Evolutionary conservation across 495 filamentous ascomycete genomes (phyloP).

Genomic region (Penicillium manginii): DNA sequence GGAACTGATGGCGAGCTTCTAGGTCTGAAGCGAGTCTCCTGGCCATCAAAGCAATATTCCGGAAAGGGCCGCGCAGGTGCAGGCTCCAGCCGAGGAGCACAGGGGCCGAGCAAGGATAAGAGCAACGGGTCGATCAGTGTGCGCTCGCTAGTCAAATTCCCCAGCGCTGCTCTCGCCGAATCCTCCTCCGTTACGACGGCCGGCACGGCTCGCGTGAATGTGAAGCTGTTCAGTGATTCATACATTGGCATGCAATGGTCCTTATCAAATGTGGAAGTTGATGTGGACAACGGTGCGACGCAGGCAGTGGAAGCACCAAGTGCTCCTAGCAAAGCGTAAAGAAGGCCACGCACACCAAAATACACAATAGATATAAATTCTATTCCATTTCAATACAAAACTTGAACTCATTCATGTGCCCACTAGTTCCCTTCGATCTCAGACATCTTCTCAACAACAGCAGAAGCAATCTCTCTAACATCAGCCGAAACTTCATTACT

Average conservation of each 20-base stretch:
- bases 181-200: conserved; percentile 18
- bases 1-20: conserved; percentile 71
- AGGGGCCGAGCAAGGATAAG: conserved; percentile 15
- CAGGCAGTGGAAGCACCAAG: conserved; percentile 32
- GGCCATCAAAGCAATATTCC: conserved; percentile 53
- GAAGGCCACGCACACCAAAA: background rate
- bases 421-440: conserved; percentile 9
- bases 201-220: conserved; percentile 56
- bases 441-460: conserved; percentile 3
- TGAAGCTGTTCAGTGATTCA: conserved; percentile 78
- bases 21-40: conserved; percentile 82
- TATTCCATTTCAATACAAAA: background rate
- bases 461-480: background rate
- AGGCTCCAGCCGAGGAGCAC: conserved; percentile 25
- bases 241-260: conserved; percentile 82
- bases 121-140: conserved; percentile 23
- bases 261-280: conserved; percentile 33
- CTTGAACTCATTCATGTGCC: background rate
- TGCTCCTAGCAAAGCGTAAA: conserved; percentile 23
- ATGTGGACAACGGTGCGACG: conserved; percentile 16
- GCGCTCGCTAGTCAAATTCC: conserved; percentile 63
- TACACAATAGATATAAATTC: background rate
- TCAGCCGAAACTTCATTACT: conserved; percentile 1
- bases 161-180: conserved; percentile 38
- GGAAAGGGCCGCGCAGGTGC: conserved; percentile 25